Evolutionary conservation across 306 rosid species (phyloP).

Genomic region (Castanea crenata): DNA sequence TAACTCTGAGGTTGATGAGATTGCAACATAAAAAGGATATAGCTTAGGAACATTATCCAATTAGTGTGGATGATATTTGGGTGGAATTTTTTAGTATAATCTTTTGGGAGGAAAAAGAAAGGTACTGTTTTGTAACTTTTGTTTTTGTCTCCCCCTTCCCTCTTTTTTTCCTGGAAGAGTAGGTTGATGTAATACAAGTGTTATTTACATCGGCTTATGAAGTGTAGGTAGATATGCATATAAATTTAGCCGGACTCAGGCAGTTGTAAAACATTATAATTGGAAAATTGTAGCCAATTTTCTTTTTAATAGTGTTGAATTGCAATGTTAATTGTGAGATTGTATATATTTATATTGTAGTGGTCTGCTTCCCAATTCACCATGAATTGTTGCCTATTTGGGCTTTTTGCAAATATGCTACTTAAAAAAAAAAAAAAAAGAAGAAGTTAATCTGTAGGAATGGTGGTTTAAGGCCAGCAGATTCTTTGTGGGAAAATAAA

Average conservation of each 20-base stretch:
- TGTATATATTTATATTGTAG: too few species aligned
- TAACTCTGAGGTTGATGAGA: conserved; percentile 77
- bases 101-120: neutral
- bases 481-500: too few species aligned
- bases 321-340: neutral
- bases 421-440: too few species aligned
- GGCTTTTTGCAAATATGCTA: too few species aligned
- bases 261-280: conserved; percentile 34
- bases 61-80: conserved; percentile 3
- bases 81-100: neutral
- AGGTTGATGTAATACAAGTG: neutral
- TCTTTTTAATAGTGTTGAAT: neutral
- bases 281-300: conserved; percentile 18
- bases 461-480: too few species aligned
- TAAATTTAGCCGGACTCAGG: conserved; percentile 11
- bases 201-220: too few species aligned
- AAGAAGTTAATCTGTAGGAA: too few species aligned
- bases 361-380: neutral
- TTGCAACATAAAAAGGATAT: conserved; percentile 40
- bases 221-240: neutral
- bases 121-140: neutral
- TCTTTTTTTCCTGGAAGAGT: neutral
- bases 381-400: too few species aligned
- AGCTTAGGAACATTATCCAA: conserved; percentile 15
- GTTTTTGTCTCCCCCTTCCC: too few species aligned